Evolutionary conservation across 192 early-diverging fungal genomes (phyloP), one percentile per base, ranked within the genome.

Genomic region (Jimgerdemannia flammicorona): DNA sequence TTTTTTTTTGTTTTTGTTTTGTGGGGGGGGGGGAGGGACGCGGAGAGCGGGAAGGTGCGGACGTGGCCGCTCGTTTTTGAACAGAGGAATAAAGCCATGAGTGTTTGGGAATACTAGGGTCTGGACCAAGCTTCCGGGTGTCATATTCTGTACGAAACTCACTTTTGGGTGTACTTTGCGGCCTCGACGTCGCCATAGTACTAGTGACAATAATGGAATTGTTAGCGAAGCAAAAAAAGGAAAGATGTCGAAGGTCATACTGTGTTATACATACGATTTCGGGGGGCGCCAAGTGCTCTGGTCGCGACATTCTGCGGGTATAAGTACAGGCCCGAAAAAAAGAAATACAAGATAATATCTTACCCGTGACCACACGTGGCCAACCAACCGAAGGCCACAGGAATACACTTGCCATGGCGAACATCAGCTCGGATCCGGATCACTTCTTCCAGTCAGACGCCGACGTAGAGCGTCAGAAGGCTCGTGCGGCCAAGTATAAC

Each of bases 141-240:
- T 10, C 20, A 64, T 44, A 29, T 59, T 64, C 44, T 42, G 41
- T 44, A 14, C 3, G 14, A 63, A 10, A 69, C 90, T 73, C 87
- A 94, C 93, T 95, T 96, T 83, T 86, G 83, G 44, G 95, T 97
- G 79, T 99, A 99, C 82, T 98, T 98, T 80, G 87, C 87, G 7
- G 97, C 95, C 86, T 99, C 96, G 10, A 83, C 85, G 42, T 97
- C 96, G 80, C 94, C 93, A 86, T 99, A 99, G 81, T 95, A 96
- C 93, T 95, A 79, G 4, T 10, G 44, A 54, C 42, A 77, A 42
- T 29, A 29, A 29, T 29, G 29, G 29, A 29, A 29, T 29, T 29
- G 29, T 29, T 29, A 29, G 29, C 29, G 29, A 29, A 29, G 29
- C 29, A 40, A 41, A 66, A 17, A 77, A 67, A 66, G 20, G 17